Evolutionary conservation across 1,284 basidiomycete genomes (phyloP).

Genomic region (Naganishia sp.): DNA sequence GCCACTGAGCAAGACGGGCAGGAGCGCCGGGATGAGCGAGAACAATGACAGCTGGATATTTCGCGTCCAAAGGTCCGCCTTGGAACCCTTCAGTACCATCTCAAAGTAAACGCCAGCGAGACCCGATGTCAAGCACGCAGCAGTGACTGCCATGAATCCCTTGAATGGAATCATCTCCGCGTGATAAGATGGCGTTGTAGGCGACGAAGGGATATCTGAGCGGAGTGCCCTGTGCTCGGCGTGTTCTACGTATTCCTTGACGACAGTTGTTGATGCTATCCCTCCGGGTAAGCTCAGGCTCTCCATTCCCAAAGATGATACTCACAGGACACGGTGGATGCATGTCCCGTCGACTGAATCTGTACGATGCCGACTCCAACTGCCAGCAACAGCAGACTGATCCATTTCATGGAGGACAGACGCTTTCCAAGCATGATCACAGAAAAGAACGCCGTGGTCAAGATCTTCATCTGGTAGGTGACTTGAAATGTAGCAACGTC

Average conservation of each 20-base stretch:
- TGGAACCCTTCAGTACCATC: constrained; percentile 88
- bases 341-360: constrained; percentile 61
- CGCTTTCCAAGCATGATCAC: constrained; percentile 83
- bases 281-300: not conserved
- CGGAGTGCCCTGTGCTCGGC: constrained; percentile 23
- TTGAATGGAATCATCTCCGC: constrained; percentile 69
- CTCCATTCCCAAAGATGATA: not conserved
- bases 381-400: constrained; percentile 78
- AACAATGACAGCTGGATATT: constrained; percentile 96
- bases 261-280: not conserved
- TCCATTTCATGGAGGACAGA: constrained; percentile 75
- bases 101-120: constrained; percentile 99
- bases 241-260: constrained; percentile 18
- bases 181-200: not conserved
- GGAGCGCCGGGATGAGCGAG: constrained; percentile 83
- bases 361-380: constrained; percentile 92
- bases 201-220: constrained; percentile 10
- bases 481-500: constrained; percentile 87
- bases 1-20: constrained; percentile 71
- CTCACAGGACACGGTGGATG: constrained; percentile 3
- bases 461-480: constrained; percentile 96
- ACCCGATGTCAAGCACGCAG: constrained; percentile 93
- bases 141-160: constrained; percentile 79
- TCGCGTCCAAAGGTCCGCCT: constrained; percentile 89
- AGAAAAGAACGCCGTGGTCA: constrained; percentile 93